phyloP scores from a whole-genome alignment of 1,139 yeast genomes.

The Debaryomyces subglobosus region DNA sequence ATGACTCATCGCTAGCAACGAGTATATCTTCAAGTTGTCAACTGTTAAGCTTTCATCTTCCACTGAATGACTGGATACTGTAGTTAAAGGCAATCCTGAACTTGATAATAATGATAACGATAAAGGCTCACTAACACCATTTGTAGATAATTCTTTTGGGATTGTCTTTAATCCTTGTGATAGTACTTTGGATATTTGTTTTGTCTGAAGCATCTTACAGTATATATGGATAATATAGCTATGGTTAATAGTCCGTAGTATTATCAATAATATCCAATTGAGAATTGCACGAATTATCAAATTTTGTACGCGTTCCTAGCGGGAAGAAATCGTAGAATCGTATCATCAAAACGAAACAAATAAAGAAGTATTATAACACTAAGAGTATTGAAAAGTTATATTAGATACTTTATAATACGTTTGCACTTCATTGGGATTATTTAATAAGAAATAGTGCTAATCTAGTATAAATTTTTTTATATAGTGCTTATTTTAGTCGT shows the following conservation, averaged over 20 bases:
- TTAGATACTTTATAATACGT: not conserved
- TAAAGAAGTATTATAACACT: not conserved
- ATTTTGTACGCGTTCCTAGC: slow-evolving; percentile 6
- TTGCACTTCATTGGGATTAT: not conserved
- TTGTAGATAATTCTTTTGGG: slow-evolving; percentile 7
- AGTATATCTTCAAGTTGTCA: slow-evolving; percentile 48
- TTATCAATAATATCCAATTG: slow-evolving; percentile 1
- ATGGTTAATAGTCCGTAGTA: not conserved
- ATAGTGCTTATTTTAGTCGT: not conserved
- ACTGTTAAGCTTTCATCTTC: slow-evolving; percentile 24
- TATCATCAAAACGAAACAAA: slow-evolving; percentile 1
- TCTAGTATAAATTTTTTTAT: not conserved
- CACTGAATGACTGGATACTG: slow-evolving; percentile 26
- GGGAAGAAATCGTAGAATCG: not conserved
- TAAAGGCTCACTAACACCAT: slow-evolving; percentile 27
- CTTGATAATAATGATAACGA: slow-evolving; percentile 47
- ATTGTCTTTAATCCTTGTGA: slow-evolving; percentile 43
- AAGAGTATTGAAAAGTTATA: not conserved
- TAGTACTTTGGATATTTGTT: slow-evolving; percentile 45
- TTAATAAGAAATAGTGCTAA: not conserved
- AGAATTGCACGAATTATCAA: slow-evolving; percentile 1
- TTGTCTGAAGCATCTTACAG: slow-evolving; percentile 49
- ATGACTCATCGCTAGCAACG: slow-evolving; percentile 46
- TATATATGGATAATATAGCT: not conserved
- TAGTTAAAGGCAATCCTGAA: slow-evolving; percentile 45